Conservation (phyloP, 192 early-diverging fungal species). For the Podila minutissima region DNA sequence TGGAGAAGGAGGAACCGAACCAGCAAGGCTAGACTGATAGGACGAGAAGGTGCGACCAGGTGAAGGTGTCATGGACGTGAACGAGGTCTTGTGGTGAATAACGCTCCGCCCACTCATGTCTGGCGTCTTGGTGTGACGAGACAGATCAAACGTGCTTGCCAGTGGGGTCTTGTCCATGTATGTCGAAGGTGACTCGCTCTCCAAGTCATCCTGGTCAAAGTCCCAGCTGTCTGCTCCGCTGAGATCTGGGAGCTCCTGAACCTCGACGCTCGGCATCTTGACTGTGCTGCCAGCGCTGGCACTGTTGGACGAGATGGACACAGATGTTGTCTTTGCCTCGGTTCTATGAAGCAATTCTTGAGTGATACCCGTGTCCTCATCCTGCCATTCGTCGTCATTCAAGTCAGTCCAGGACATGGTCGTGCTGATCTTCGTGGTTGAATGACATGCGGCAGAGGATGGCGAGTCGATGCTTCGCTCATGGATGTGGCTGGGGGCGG, state of each 20-base stretch:
- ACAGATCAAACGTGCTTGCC: neutral
- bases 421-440: neutral
- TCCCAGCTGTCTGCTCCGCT: slow-evolving; percentile 45
- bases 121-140: slow-evolving; percentile 12
- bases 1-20: slow-evolving; percentile 14
- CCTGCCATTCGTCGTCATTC: slow-evolving; percentile 34
- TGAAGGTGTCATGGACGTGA: neutral
- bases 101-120: slow-evolving; percentile 10
- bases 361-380: neutral
- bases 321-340: neutral
- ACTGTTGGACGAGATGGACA: neutral
- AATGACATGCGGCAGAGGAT: neutral
- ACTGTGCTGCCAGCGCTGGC: neutral
- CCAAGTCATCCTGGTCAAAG: slow-evolving; percentile 25
- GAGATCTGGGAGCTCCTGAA: slow-evolving; percentile 26
- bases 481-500: neutral
- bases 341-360: neutral
- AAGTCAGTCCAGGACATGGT: slow-evolving; percentile 46
- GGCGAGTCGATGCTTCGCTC: slow-evolving; percentile 3
- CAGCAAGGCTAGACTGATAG: slow-evolving; percentile 12
- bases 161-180: neutral
- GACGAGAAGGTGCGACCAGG: slow-evolving; percentile 4
- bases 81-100: slow-evolving; percentile 1
- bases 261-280: neutral
- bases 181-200: neutral